Evolutionary conservation across 2,329 filamentous ascomycete genomes (phyloP), one percentile per base, ranked within the genome.

Genomic region (Penicillium hesseltinei): DNA sequence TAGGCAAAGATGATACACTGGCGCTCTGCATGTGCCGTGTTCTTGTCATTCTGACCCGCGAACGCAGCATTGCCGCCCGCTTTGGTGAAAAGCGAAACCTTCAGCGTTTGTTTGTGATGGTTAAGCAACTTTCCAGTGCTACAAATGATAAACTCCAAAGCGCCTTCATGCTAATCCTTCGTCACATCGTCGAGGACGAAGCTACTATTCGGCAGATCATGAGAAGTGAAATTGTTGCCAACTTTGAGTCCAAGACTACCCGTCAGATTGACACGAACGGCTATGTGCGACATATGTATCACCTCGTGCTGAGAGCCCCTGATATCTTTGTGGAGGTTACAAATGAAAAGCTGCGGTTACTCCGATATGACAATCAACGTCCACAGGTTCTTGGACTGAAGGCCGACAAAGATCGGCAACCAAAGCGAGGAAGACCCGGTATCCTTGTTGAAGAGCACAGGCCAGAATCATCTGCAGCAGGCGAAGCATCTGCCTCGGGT

Each of bases 101-200:
- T 48, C 90, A 94, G 69, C 85, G 91, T 29, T 80, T 99, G 23
- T 97, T 99, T 74, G 84, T 97, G 51, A 96, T 97, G 90, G 87
- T 93, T 56, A 96, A 95, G 73, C 93, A 97, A 72, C 84, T 97
- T 58, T 88, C 91, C 21, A 90, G 89, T 27, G 83, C 87, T 31
- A 89, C 90, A 7, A 90, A 91, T 31, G 84, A 89, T 54, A 88
- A 88, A 54, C 82, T 99, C 10, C 84, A 88, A 60, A 82, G 83
- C 60, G 83, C 88, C 56, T 88, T 96, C 67, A 88, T 97, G 83
- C 84, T 93, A 13, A 88, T 97, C 51, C 79, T 99, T 43, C 88
- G 95, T 40, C 94, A 99, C 69, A 88, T 99, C 62, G 85, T 97
- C 53, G 94, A 99, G 75, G 95, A 99, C 69, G 91, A 96, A 49